phyloP scores from a whole-genome alignment of 805 yeast genomes.

The Candida alai region DNA sequence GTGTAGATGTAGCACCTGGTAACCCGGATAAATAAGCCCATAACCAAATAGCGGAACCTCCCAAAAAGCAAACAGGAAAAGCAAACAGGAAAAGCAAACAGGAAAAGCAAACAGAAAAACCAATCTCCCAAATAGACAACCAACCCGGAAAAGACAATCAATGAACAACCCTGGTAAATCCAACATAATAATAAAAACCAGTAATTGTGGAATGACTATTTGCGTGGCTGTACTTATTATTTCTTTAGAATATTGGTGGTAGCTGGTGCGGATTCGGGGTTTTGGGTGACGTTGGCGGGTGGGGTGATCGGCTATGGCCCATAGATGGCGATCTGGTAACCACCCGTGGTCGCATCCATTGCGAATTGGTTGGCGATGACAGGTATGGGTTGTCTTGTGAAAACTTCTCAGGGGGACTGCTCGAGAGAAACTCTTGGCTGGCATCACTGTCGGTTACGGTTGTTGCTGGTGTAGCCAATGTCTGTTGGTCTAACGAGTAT shows the following conservation, averaged over 20 bases:
- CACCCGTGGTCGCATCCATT: too few relatives aligned
- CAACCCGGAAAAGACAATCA: too few relatives aligned
- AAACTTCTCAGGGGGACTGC: not conserved
- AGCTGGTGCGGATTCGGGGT: slow-evolving; percentile 6
- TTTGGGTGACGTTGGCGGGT: slow-evolving; percentile 2
- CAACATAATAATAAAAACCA: not conserved
- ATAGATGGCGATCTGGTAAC: slow-evolving; percentile 1
- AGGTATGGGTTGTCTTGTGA: not conserved
- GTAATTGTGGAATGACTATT: not conserved
- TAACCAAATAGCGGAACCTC: too few relatives aligned
- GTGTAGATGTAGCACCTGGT: too few relatives aligned
- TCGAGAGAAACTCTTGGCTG: not conserved
- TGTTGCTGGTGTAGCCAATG: too few relatives aligned
- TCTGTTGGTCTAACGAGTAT: not conserved
- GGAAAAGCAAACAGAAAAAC: too few relatives aligned
- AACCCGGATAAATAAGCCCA: too few relatives aligned
- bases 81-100: too few relatives aligned
- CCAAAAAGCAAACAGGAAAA: too few relatives aligned
- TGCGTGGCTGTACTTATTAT: not conserved
- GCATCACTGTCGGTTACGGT: too few relatives aligned
- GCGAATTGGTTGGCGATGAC: not conserved
- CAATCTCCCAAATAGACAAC: too few relatives aligned
- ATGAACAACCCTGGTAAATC: not conserved
- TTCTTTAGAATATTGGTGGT: slow-evolving; percentile 4
- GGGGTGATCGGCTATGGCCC: not conserved